Conservation (phyloP, 192 early-diverging fungal genomes). For the Coemansia sp. region DNA sequence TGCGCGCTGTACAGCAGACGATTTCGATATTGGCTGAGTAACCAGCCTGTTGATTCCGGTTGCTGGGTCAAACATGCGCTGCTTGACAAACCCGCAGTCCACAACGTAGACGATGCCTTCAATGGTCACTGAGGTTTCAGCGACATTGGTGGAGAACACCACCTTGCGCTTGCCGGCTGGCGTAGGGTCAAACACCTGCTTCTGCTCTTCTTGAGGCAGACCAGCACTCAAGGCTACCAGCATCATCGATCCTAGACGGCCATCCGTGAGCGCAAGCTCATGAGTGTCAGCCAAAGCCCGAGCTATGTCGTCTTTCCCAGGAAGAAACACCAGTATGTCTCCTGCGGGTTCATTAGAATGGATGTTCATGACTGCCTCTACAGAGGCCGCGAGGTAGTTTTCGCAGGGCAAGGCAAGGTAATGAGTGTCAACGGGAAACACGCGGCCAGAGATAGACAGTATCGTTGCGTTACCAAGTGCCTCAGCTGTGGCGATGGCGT, state of each 20-base stretch:
- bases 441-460: conserved; percentile 84
- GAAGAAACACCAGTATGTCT: conserved; percentile 90
- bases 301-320: conserved; percentile 94
- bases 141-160: conserved; percentile 94
- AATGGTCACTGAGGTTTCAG: conserved; percentile 94
- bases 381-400: conserved; percentile 88
- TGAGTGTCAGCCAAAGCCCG: conserved; percentile 62
- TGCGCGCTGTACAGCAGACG: conserved; percentile 85
- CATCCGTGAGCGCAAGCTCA: conserved; percentile 56
- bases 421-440: conserved; percentile 95
- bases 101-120: conserved; percentile 94
- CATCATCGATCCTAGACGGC: conserved; percentile 64
- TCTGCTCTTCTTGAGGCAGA: conserved; percentile 83
- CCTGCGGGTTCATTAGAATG: conserved; percentile 91
- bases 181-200: conserved; percentile 85
- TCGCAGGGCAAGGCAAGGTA: conserved; percentile 89
- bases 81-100: conserved; percentile 91
- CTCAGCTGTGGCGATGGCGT: conserved; percentile 19
- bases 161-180: conserved; percentile 79
- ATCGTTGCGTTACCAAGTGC: conserved; percentile 62
- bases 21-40: conserved; percentile 84
- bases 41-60: conserved; percentile 91
- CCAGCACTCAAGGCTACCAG: conserved; percentile 85
- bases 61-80: conserved; percentile 85
- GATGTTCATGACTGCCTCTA: conserved; percentile 87